Percentiles rank a stretch among this genome's conserved stretches.
Evolutionary conservation across 305 asterid genomes (phyloP).

Genomic region (Fraxinus angustifolia): DNA sequence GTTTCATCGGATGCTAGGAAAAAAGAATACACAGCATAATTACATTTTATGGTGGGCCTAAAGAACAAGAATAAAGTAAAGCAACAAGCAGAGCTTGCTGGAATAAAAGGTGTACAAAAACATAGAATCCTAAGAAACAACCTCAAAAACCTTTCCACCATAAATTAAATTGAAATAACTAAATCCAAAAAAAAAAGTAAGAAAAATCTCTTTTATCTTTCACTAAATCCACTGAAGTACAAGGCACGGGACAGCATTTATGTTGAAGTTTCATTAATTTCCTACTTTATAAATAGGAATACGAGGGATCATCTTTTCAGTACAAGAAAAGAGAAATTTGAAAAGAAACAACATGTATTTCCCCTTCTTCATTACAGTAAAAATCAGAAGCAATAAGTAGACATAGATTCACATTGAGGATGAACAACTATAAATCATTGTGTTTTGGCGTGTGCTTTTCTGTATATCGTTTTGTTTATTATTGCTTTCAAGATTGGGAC

Average conservation of each 20-base stretch:
- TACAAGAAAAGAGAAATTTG: background rate
- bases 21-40: constrained; percentile 8
- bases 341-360: background rate
- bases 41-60: constrained; percentile 19
- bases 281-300: background rate
- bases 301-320: background rate
- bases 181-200: background rate
- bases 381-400: background rate
- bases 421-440: background rate
- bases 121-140: constrained; percentile 37
- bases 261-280: background rate
- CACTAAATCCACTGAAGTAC: background rate
- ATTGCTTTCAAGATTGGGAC: background rate
- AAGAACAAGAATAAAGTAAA: constrained; percentile 27
- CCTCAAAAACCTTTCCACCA: background rate
- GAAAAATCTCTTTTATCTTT: background rate
- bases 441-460: background rate
- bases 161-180: background rate
- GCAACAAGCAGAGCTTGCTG: constrained; percentile 4
- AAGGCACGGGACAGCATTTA: background rate
- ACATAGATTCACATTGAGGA: background rate
- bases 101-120: constrained; percentile 5
- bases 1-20: constrained; percentile 68
- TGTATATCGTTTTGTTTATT: background rate
- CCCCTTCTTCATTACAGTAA: background rate